Evolutionary conservation across 2,329 filamentous ascomycete genomes (phyloP).

Genomic region (Neurospora sp.): DNA sequence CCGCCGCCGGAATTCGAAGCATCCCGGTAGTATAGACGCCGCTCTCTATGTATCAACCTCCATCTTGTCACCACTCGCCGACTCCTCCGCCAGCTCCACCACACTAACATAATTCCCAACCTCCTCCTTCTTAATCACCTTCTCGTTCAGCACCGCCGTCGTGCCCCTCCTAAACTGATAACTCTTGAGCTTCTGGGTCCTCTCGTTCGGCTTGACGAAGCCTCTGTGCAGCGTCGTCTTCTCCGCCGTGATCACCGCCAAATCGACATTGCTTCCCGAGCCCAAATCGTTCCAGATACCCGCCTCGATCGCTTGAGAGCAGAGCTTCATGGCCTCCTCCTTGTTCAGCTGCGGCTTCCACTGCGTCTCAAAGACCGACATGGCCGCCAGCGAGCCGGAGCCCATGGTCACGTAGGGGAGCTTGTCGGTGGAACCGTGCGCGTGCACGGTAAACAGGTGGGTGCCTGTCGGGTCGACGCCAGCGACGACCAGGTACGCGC

Average conservation of each 20-base stretch:
- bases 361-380: constrained; percentile 94
- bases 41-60: constrained; percentile 48
- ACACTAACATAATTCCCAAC: constrained; percentile 91
- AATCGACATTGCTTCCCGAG: constrained; percentile 93
- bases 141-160: constrained; percentile 93
- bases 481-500: constrained; percentile 93
- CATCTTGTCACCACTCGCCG: constrained; percentile 53
- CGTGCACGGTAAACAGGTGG: constrained; percentile 96
- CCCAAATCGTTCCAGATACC: constrained; percentile 99
- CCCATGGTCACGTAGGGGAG: constrained; percentile 99
- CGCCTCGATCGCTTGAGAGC: constrained; percentile 79
- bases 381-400: constrained; percentile 87
- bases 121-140: constrained; percentile 88
- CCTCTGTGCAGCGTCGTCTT: constrained; percentile 92
- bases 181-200: constrained; percentile 82
- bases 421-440: constrained; percentile 97
- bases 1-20: background rate
- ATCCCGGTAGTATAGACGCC: too few relatives aligned
- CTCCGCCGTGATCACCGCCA: constrained; percentile 88
- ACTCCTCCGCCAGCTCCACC: constrained; percentile 58
- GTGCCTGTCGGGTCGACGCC: constrained; percentile 92
- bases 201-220: constrained; percentile 86
- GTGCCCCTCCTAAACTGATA: constrained; percentile 86
- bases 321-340: constrained; percentile 74
- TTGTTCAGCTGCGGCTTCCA: constrained; percentile 74